These are phyloP conservation scores for Helenozyma rhizophorensis DNA, from an alignment of 805 yeast species.

Conservation along the genomic window DNA sequence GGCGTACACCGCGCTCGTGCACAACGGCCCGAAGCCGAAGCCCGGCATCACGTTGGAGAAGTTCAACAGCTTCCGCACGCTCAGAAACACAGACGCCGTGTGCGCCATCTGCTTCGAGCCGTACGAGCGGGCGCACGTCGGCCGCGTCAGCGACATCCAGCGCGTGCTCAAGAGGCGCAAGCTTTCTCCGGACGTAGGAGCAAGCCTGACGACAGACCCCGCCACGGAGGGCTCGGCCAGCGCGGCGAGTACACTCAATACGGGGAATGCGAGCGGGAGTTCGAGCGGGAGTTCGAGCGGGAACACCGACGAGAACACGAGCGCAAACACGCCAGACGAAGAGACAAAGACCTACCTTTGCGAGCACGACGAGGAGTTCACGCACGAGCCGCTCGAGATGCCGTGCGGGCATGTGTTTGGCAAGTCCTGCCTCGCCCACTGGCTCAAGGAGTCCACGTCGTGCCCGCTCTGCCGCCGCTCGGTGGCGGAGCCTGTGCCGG, in stretches of 20 bases:
- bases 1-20: conserved; percentile 59
- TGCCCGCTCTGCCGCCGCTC: conserved; percentile 82
- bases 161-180: conserved; percentile 11
- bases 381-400: conserved; percentile 65
- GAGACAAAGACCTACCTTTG: conserved; percentile 9
- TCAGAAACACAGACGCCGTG: conserved; percentile 21
- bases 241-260: background rate
- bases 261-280: no score
- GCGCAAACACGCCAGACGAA: background rate
- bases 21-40: conserved; percentile 39
- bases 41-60: conserved; percentile 51
- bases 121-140: conserved; percentile 10
- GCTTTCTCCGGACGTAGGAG: conserved; percentile 12
- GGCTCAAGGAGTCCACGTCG: conserved; percentile 70
- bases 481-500: conserved; percentile 7
- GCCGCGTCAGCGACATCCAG: conserved; percentile 2
- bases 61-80: conserved; percentile 47
- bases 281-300: no score
- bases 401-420: conserved; percentile 92
- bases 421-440: conserved; percentile 71
- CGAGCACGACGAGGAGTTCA: conserved; percentile 11
- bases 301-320: background rate
- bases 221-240: background rate
- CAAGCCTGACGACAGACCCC: conserved; percentile 3
- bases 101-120: conserved; percentile 69